These are phyloP conservation scores for Ananas comosus DNA, from an alignment of 176 grass and related monocot species.

Conservation along the genomic window DNA sequence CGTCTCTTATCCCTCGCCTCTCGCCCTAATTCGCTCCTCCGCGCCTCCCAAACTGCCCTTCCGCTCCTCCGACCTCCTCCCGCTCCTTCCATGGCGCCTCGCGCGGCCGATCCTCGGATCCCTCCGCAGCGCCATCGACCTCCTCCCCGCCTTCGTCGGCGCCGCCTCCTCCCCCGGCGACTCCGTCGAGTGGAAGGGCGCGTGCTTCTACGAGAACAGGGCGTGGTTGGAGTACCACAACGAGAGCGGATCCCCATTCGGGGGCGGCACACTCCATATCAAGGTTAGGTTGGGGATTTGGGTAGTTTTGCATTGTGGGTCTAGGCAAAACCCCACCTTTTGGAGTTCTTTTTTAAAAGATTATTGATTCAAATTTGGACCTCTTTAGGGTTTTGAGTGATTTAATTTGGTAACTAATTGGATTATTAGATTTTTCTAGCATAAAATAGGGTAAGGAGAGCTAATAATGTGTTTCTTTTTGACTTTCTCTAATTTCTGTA, in stretches of 20 bases:
- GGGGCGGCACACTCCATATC: conserved; percentile 23
- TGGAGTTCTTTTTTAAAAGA: neutral
- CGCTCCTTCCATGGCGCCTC: conserved; percentile 50
- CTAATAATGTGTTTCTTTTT: too few species aligned
- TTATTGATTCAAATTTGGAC: neutral
- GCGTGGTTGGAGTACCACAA: conserved; percentile 38
- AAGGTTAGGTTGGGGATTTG: neutral
- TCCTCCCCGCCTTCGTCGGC: conserved; percentile 79
- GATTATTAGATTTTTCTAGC: too few species aligned
- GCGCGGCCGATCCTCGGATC: conserved; percentile 46
- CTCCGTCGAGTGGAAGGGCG: conserved; percentile 68
- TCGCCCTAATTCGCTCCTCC: neutral
- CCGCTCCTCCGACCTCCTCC: conserved; percentile 52
- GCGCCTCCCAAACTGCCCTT: conserved; percentile 29
- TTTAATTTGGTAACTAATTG: neutral
- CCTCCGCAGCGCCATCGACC: conserved; percentile 48
- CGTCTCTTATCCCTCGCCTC: conserved; percentile 11
- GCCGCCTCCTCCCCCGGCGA: conserved; percentile 25
- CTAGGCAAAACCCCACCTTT: neutral
- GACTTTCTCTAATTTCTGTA: too few species aligned
- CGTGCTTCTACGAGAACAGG: conserved; percentile 80
- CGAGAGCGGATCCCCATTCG: conserved; percentile 13
- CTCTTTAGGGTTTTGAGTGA: neutral
- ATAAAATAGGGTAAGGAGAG: too few species aligned
- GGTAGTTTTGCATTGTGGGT: neutral